These are phyloP conservation scores for Boletus subcaerulescens DNA, from an alignment of 768 basidiomycete species.

Conservation along the genomic window DNA sequence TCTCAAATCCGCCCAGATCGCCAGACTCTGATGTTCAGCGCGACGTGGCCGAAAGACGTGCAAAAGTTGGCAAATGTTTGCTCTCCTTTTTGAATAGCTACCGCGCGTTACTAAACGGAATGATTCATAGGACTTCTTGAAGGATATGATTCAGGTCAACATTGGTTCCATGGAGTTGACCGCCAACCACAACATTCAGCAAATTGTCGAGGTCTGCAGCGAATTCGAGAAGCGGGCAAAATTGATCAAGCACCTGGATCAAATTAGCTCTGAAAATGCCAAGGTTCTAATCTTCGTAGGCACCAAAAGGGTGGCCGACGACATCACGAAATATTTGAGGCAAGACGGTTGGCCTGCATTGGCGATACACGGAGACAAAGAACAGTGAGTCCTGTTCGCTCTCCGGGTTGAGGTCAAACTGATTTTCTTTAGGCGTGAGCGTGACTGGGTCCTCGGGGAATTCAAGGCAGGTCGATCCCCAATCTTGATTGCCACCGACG, in stretches of 20 bases:
- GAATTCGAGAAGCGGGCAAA: conserved; percentile 97
- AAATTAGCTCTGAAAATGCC: conserved; percentile 94
- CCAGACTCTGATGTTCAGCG: conserved; percentile 99
- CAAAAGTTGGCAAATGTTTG: conserved; percentile 90
- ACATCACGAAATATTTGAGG: conserved; percentile 95
- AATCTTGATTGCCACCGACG: conserved; percentile 98
- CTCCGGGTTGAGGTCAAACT: not conserved
- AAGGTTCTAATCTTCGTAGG: conserved; percentile 99
- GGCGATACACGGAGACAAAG: conserved; percentile 99
- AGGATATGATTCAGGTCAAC: conserved; percentile 97
- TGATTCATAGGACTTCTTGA: conserved; percentile 75
- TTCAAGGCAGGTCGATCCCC: conserved; percentile 98
- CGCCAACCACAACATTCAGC: conserved; percentile 96
- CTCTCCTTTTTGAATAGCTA: not conserved
- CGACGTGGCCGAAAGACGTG: conserved; percentile 99
- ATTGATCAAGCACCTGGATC: conserved; percentile 94
- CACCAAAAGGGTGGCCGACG: conserved; percentile 97
- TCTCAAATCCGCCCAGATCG: conserved; percentile 96
- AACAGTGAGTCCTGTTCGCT: conserved; percentile 62
- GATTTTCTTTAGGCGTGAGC: conserved; percentile 67
- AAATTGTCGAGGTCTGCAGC: conserved; percentile 94
- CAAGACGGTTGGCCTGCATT: conserved; percentile 99
- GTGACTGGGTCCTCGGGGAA: conserved; percentile 98
- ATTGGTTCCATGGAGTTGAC: conserved; percentile 98
- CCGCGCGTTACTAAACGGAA: not conserved